Conservation (phyloP, 1,284 basidiomycete species). For the Volvariella surrecta region DNA sequence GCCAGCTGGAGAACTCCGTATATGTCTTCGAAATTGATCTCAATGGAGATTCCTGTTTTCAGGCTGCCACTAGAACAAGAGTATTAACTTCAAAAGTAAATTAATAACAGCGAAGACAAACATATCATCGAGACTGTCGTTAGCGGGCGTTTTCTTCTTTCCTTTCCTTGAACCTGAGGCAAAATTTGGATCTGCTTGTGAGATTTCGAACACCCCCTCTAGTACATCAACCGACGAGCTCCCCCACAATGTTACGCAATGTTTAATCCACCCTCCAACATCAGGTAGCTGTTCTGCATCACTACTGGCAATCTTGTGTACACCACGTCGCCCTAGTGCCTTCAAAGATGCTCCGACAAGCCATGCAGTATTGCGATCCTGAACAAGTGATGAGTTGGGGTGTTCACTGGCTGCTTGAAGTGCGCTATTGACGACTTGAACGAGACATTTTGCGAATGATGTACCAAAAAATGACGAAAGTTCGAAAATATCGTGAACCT, state of each 20-base stretch:
- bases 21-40: conserved; percentile 17
- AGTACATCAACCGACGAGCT: conserved; percentile 47
- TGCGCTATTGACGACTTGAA: conserved; percentile 38
- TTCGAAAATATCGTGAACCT: conserved; percentile 42
- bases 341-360: conserved; percentile 43
- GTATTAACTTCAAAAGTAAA: too few species aligned
- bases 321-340: conserved; percentile 25
- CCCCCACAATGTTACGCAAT: conserved; percentile 43
- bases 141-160: too few species aligned
- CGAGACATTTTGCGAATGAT: conserved; percentile 34
- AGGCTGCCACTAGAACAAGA: too few species aligned
- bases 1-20: conserved; percentile 37
- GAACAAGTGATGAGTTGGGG: conserved; percentile 17
- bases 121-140: too few species aligned
- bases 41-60: background rate
- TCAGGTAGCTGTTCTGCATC: conserved; percentile 31
- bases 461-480: conserved; percentile 40
- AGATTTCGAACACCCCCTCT: conserved; percentile 39
- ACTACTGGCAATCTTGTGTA: conserved; percentile 15
- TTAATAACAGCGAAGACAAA: too few species aligned
- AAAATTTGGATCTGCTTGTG: conserved; percentile 42
- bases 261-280: conserved; percentile 39
- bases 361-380: conserved; percentile 37
- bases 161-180: background rate
- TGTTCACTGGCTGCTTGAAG: conserved; percentile 29